Evolutionary conservation across 345 rosid genomes (phyloP).

Genomic region (Brassica nigra): DNA sequence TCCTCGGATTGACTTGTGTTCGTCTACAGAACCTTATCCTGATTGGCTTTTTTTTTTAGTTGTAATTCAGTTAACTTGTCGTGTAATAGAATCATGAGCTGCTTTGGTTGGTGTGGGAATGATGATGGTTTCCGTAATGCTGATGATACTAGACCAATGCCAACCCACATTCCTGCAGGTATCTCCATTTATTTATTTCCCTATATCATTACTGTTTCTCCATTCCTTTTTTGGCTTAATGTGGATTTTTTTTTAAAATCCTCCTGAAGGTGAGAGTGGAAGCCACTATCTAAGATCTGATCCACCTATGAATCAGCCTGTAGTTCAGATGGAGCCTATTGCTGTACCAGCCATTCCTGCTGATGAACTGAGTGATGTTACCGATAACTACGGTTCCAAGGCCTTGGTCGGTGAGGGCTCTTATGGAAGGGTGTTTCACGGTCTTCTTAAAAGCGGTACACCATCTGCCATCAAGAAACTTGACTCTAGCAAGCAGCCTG

Average conservation of each 20-base stretch:
- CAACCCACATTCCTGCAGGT: conserved; percentile 50
- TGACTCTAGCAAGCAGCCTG: conserved; percentile 85
- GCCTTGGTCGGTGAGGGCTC: conserved; percentile 89
- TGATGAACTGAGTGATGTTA: conserved; percentile 63
- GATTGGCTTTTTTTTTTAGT: background rate
- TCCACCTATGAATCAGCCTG: conserved; percentile 45
- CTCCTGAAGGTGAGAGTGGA: conserved; percentile 51
- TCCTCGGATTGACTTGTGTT: background rate
- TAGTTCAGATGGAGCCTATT: conserved; percentile 50
- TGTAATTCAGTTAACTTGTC: background rate
- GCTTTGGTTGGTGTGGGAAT: conserved; percentile 64
- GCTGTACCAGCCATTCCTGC: conserved; percentile 53
- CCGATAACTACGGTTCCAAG: conserved; percentile 64
- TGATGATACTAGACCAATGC: conserved; percentile 45
- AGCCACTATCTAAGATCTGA: conserved; percentile 45
- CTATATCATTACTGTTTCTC: conserved; percentile 15
- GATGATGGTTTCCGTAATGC: conserved; percentile 44
- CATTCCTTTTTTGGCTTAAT: background rate
- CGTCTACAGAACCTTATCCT: background rate
- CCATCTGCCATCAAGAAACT: conserved; percentile 79
- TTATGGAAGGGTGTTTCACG: conserved; percentile 83
- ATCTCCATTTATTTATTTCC: background rate
- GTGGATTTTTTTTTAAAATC: background rate
- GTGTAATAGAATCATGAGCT: conserved; percentile 48
- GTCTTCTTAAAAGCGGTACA: conserved; percentile 59